A percentile compares a stretch with the other conserved stretches of the same genome.
These are phyloP conservation scores for Castanopsis chinensis DNA, from an alignment of 306 rosid genomes.

Conservation along the genomic window DNA sequence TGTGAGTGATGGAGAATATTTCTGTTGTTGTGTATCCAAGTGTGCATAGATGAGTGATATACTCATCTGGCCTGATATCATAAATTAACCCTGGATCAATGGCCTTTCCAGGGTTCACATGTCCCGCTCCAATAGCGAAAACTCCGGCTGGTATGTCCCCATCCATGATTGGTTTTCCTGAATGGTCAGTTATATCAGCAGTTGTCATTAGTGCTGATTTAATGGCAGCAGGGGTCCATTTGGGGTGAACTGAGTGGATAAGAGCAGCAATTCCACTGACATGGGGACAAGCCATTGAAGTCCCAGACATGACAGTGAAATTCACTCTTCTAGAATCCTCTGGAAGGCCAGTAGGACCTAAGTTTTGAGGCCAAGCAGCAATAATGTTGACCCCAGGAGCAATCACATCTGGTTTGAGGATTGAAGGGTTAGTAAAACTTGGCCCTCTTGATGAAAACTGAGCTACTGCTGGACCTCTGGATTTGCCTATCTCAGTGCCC, in stretches of 20 bases:
- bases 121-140: slow-evolving; percentile 78
- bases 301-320: slow-evolving; percentile 91
- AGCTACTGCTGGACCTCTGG: slow-evolving; percentile 82
- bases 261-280: slow-evolving; percentile 86
- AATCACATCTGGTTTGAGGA: slow-evolving; percentile 88
- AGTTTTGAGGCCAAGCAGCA: slow-evolving; percentile 98
- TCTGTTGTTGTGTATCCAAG: slow-evolving; percentile 69
- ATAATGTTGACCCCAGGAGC: slow-evolving; percentile 96
- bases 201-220: slow-evolving; percentile 90
- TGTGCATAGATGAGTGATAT: slow-evolving; percentile 69
- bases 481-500: slow-evolving; percentile 72
- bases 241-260: slow-evolving; percentile 66
- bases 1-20: slow-evolving; percentile 67
- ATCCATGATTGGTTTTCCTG: slow-evolving; percentile 71
- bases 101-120: slow-evolving; percentile 70
- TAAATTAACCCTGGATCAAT: slow-evolving; percentile 73
- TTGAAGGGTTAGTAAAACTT: slow-evolving; percentile 75
- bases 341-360: slow-evolving; percentile 84
- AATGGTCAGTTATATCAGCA: slow-evolving; percentile 55
- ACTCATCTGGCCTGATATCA: slow-evolving; percentile 69
- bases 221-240: slow-evolving; percentile 78
- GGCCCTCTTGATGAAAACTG: slow-evolving; percentile 90
- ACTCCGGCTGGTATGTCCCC: slow-evolving; percentile 59
- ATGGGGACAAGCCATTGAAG: slow-evolving; percentile 97
- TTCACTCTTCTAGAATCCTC: slow-evolving; percentile 77